Base-by-base conservation (phyloP, 495 filamentous ascomycete genomes). In the Bacidia rubella region DNA sequence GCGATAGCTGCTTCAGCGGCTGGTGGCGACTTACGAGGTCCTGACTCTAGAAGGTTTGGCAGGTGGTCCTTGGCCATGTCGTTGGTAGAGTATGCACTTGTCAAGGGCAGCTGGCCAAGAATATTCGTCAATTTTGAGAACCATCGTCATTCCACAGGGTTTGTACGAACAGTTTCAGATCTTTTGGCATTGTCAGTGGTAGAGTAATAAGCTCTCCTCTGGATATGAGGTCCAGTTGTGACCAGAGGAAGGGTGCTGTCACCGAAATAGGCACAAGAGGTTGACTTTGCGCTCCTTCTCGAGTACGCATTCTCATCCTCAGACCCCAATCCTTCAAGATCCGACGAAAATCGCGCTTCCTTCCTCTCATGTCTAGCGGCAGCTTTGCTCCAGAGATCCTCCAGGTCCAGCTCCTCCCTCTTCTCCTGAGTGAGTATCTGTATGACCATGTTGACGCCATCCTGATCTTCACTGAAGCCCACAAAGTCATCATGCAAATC, bases 341-440 rank as follows among this genome's bases (percentile, higher is more conserved):
- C 52, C 44, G 49, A 41, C 24, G 21, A 57, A 40, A 57, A 60
- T 27, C 56, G 65, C 46, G 60, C 52, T 49, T 62, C 67, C 49
- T 68, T 65, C 35, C 63, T 62, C 49, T 67, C 61, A 19, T 66
- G 64, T 23, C 71, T 67, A 11, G 65, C 69, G 49, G 83, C 39
- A 19, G 71, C 68, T 35, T 63, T 71, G 22, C 69, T 67, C 92
- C 92, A 98, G 3, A 97, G 70, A 10, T 68, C 69, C 61, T 98
- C 92, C 32, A 98, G 68, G 60, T 87, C 82, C 56, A 95, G 69
- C 54, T 96, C 89, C 21, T 72, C 77, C 62, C 92, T 75, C 68
- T 90, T 88, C 54, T 82, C 76, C 63, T 89, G 83, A 1, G 87
- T 95, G 63, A 97, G 79, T 63, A 97, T 79, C 67, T 98, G 92